Percentiles rank a stretch among this genome's conserved stretches.
Evolutionary conservation across 2,329 filamentous ascomycete genomes (phyloP).

Genomic region (Fusarium sp.): DNA sequence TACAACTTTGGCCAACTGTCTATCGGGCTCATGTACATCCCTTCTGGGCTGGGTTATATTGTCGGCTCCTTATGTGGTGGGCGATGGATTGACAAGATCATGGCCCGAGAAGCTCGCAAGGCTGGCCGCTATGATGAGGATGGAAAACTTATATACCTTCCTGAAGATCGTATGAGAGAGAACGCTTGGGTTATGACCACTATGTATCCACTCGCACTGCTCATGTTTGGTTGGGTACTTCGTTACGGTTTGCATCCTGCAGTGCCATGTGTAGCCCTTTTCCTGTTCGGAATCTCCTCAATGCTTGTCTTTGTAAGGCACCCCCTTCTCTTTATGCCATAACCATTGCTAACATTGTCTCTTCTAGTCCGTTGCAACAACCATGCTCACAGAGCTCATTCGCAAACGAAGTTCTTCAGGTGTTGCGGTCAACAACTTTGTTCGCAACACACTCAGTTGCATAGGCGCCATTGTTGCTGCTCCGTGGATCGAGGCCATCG

Average conservation of each 20-base stretch:
- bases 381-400: slow-evolving; percentile 89
- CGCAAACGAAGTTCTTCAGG: slow-evolving; percentile 75
- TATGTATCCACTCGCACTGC: slow-evolving; percentile 74
- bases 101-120: slow-evolving; percentile 78
- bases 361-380: slow-evolving; percentile 70
- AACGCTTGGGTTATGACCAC: slow-evolving; percentile 82
- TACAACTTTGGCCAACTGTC: slow-evolving; percentile 77
- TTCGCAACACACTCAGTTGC: slow-evolving; percentile 81
- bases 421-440: slow-evolving; percentile 84
- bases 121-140: slow-evolving; percentile 74
- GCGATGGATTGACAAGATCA: slow-evolving; percentile 82
- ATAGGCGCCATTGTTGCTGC: slow-evolving; percentile 75
- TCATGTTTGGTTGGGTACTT: slow-evolving; percentile 83
- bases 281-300: slow-evolving; percentile 79
- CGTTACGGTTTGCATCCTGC: slow-evolving; percentile 73
- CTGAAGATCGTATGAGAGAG: slow-evolving; percentile 85
- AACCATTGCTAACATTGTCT: slow-evolving; percentile 12
- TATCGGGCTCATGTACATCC: slow-evolving; percentile 81
- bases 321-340: neutral
- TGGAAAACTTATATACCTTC: slow-evolving; percentile 74
- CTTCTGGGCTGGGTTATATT: slow-evolving; percentile 78
- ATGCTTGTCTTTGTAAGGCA: slow-evolving; percentile 79
- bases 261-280: slow-evolving; percentile 71
- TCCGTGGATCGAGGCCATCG: slow-evolving; percentile 76
- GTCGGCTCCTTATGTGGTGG: slow-evolving; percentile 75